Evolutionary conservation across 2,329 filamentous ascomycete species (phyloP).

Genomic region (Cladosporium sp.): DNA sequence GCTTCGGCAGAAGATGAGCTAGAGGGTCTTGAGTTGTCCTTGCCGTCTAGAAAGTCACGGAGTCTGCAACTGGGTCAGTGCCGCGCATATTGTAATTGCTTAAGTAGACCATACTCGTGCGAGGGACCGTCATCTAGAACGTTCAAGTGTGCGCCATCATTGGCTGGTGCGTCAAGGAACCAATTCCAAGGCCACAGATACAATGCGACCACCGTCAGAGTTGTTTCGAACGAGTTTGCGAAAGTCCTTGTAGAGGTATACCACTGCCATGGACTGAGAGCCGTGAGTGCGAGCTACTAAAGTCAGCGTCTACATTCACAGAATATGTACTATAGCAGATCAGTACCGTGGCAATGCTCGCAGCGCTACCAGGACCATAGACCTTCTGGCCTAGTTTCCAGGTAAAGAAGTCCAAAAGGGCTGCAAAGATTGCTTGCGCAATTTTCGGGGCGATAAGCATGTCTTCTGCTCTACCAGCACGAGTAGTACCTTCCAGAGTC

Average conservation of each 20-base stretch:
- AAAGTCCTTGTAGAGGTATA: constrained; percentile 91
- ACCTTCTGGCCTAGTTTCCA: constrained; percentile 74
- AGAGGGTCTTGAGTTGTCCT: not conserved
- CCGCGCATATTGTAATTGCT: no score
- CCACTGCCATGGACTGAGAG: constrained; percentile 90
- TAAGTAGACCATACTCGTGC: not conserved
- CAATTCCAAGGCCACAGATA: constrained; percentile 79
- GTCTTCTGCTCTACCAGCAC: constrained; percentile 58
- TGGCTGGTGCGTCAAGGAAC: constrained; percentile 17
- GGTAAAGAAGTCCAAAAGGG: constrained; percentile 77
- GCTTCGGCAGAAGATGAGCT: not conserved
- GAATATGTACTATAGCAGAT: not conserved
- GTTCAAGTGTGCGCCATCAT: not conserved
- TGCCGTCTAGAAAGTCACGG: constrained; percentile 8
- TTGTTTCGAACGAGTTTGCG: constrained; percentile 91
- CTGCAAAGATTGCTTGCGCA: constrained; percentile 73
- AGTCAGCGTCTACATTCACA: not conserved
- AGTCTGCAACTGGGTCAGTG: not conserved
- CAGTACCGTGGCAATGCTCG: constrained; percentile 60
- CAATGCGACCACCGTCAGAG: constrained; percentile 74
- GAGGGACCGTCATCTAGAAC: not conserved
- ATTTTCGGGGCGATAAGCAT: constrained; percentile 70
- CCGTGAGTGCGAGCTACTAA: constrained; percentile 62
- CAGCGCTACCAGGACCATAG: constrained; percentile 62
- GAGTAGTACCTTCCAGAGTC: constrained; percentile 50